These are phyloP conservation scores for Zychaea mexicana DNA, from an alignment of 371 early-diverging fungal species.

Conservation along the genomic window DNA sequence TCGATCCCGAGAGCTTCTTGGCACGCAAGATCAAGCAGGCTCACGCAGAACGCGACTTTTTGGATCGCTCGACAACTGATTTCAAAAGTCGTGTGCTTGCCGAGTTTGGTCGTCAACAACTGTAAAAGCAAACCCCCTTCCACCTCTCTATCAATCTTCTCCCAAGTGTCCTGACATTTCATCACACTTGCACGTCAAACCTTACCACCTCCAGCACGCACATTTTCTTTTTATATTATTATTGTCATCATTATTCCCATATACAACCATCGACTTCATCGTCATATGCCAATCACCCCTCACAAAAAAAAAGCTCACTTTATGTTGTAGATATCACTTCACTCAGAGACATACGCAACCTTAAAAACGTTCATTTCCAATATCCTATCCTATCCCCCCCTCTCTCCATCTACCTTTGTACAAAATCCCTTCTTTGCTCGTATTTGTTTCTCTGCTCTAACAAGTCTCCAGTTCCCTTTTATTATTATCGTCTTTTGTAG, in stretches of 20 bases:
- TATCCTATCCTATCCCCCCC: too few species aligned
- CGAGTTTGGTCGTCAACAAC: conserved; percentile 5
- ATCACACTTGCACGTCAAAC: neutral
- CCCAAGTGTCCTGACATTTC: neutral
- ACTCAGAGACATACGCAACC: too few species aligned
- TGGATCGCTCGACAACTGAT: conserved; percentile 26
- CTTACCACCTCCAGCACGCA: neutral
- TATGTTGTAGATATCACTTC: neutral
- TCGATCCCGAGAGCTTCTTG: conserved; percentile 8
- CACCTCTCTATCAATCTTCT: neutral
- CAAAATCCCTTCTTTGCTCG: neutral
- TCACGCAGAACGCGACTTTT: conserved; percentile 22
- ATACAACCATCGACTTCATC: neutral
- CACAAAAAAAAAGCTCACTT: neutral
- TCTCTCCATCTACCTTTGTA: neutral
- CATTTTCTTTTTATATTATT: conserved; percentile 2
- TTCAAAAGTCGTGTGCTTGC: conserved; percentile 16
- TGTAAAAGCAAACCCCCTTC: neutral
- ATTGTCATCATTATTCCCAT: neutral
- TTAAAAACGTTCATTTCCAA: neutral
- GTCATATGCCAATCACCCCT: neutral
- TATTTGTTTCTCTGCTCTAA: neutral
- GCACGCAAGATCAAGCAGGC: conserved; percentile 18
- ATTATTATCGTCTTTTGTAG: too few species aligned
- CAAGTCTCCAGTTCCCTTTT: too few species aligned